Conservation (phyloP, 441 rosid genomes). For the Eruca vesicaria region DNA sequence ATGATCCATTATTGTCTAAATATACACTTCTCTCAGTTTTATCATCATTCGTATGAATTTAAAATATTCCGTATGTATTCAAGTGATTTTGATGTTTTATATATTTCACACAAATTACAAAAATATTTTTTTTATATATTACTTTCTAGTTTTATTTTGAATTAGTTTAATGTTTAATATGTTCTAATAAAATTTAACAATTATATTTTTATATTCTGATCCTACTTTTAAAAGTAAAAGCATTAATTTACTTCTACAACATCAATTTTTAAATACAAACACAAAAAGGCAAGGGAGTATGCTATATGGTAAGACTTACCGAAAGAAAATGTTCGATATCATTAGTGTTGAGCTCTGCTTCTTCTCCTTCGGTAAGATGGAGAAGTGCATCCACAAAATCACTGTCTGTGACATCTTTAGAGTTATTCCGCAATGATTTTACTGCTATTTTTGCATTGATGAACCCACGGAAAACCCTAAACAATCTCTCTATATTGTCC, state of each 20-base stretch:
- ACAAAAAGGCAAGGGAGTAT: background rate
- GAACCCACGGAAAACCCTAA: slow-evolving; percentile 19
- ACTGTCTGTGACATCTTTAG: background rate
- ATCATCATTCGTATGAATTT: background rate
- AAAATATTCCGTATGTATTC: background rate
- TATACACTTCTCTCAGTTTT: too few species aligned
- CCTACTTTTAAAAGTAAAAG: background rate
- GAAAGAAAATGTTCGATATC: slow-evolving; percentile 28
- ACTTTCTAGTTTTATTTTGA: background rate
- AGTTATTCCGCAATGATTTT: background rate
- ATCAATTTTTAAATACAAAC: background rate
- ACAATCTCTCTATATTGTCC: background rate
- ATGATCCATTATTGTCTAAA: background rate
- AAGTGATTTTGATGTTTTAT: background rate
- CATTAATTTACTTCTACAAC: background rate
- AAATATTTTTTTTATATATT: background rate
- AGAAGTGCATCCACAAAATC: slow-evolving; percentile 33
- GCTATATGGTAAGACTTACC: slow-evolving; percentile 8
- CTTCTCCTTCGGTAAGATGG: slow-evolving; percentile 10
- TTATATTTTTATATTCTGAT: background rate
- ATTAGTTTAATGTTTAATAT: background rate
- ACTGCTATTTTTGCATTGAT: slow-evolving; percentile 1
- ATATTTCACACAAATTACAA: background rate
- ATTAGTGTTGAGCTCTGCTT: background rate
- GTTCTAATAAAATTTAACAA: background rate